Conservation (phyloP, 192 early-diverging fungal species). For the Podochytrium sp. region DNA sequence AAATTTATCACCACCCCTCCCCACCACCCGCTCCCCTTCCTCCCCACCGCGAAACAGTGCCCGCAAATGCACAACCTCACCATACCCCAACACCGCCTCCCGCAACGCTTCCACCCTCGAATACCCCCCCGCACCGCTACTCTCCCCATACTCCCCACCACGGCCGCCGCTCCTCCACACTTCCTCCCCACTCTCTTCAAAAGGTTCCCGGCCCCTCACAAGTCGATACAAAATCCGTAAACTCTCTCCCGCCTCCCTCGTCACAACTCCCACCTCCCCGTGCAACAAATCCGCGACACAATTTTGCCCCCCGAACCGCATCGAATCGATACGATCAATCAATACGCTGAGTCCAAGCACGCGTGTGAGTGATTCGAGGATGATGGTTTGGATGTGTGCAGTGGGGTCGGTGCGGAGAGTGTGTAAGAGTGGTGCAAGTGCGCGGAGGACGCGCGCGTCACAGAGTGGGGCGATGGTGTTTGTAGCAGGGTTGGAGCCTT, state of each 20-base stretch:
- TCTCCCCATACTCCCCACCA: too few relatives aligned
- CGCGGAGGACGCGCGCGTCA: slow-evolving; percentile 11
- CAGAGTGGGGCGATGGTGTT: background rate
- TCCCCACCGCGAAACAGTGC: background rate
- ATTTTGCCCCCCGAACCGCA: background rate
- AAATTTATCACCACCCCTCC: background rate
- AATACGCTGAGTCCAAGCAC: background rate
- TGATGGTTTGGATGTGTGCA: background rate
- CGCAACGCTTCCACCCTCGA: background rate
- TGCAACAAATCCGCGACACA: background rate
- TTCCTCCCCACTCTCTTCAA: background rate
- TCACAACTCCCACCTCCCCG: background rate
- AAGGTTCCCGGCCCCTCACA: slow-evolving; percentile 2
- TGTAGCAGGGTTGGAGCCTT: slow-evolving; percentile 7
- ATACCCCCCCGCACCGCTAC: background rate
- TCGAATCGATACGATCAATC: background rate
- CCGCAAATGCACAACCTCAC: slow-evolving; percentile 16
- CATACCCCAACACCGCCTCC: slow-evolving; percentile 5
- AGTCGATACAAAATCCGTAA: slow-evolving; percentile 9
- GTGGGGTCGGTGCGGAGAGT: background rate
- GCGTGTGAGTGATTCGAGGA: slow-evolving; percentile 18
- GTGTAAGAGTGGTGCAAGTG: background rate
- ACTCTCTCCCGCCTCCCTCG: background rate
- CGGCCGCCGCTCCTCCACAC: too few relatives aligned
- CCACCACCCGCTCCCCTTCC: background rate